Percentiles rank a stretch among this genome's conserved stretches.
phyloP scores from a whole-genome alignment of 805 yeast genomes.

The Cyberlindnera mississippiensis region DNA sequence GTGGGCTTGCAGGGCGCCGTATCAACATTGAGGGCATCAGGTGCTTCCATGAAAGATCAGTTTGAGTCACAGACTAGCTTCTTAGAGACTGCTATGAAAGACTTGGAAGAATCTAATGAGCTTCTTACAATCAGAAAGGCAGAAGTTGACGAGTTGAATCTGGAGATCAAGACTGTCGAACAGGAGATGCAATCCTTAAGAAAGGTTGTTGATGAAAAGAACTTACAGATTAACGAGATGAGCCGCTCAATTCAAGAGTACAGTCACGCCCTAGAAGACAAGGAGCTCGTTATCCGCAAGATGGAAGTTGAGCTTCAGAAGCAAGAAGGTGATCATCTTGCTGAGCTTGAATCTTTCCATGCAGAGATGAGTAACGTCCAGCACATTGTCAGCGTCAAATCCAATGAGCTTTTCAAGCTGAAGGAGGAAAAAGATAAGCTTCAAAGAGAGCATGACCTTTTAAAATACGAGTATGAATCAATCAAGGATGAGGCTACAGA shows the following conservation, averaged over 20 bases:
- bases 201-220: slow-evolving; percentile 9
- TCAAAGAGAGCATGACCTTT: slow-evolving; percentile 21
- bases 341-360: slow-evolving; percentile 35
- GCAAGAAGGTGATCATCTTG: slow-evolving; percentile 34
- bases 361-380: slow-evolving; percentile 33
- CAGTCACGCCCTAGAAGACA: slow-evolving; percentile 15
- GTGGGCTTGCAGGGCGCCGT: slow-evolving; percentile 16
- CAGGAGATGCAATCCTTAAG: slow-evolving; percentile 6
- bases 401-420: slow-evolving; percentile 27
- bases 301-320: slow-evolving; percentile 30
- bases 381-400: slow-evolving; percentile 26
- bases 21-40: slow-evolving; percentile 8
- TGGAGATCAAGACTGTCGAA: slow-evolving; percentile 14
- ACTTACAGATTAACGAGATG: slow-evolving; percentile 11
- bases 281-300: slow-evolving; percentile 25
- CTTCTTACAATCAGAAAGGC: slow-evolving; percentile 24
- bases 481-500: slow-evolving; percentile 25
- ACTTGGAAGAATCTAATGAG: slow-evolving; percentile 19
- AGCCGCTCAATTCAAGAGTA: slow-evolving; percentile 9
- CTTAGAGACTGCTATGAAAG: background rate
- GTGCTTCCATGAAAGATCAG: background rate
- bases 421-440: slow-evolving; percentile 26
- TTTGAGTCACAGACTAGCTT: background rate
- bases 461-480: slow-evolving; percentile 25
- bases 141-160: slow-evolving; percentile 26